Evolutionary conservation across 2,329 filamentous ascomycete genomes (phyloP).

Genomic region (Aspergillus ustus): DNA sequence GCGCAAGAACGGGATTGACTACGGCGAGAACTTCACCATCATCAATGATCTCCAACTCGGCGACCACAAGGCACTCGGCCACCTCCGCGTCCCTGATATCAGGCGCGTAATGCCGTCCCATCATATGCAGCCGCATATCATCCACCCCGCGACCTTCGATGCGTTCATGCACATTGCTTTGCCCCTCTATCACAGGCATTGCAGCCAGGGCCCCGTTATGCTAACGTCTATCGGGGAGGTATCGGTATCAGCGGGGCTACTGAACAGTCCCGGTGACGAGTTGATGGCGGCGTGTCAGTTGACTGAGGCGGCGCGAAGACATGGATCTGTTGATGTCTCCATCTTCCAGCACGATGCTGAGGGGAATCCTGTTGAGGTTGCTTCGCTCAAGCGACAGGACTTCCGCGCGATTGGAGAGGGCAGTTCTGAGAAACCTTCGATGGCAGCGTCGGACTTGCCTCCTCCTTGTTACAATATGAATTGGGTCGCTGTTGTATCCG

Average conservation of each 20-base stretch:
- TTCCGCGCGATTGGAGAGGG: slow-evolving; percentile 2
- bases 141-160: slow-evolving; percentile 9
- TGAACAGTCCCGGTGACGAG: slow-evolving; percentile 1
- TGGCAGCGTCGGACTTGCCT: too few relatives aligned
- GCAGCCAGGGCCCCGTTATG: slow-evolving; percentile 4
- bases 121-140: background rate
- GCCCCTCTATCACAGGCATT: slow-evolving; percentile 4
- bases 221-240: background rate
- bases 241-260: slow-evolving; percentile 1
- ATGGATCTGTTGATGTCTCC: slow-evolving; percentile 6
- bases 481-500: background rate
- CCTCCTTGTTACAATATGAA: background rate
- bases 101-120: background rate
- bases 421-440: background rate
- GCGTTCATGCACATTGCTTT: slow-evolving; percentile 11
- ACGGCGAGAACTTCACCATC: slow-evolving; percentile 1
- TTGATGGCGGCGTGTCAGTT: background rate
- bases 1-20: slow-evolving; percentile 8
- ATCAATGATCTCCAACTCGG: slow-evolving; percentile 3
- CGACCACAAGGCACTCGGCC: slow-evolving; percentile 1
- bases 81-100: background rate
- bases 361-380: background rate
- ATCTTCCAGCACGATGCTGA: background rate
- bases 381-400: background rate
- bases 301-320: background rate